Evolutionary conservation across 306 rosid species (phyloP), one percentile per base, ranked within the genome.

Genomic region (Boehmeria nivea): DNA sequence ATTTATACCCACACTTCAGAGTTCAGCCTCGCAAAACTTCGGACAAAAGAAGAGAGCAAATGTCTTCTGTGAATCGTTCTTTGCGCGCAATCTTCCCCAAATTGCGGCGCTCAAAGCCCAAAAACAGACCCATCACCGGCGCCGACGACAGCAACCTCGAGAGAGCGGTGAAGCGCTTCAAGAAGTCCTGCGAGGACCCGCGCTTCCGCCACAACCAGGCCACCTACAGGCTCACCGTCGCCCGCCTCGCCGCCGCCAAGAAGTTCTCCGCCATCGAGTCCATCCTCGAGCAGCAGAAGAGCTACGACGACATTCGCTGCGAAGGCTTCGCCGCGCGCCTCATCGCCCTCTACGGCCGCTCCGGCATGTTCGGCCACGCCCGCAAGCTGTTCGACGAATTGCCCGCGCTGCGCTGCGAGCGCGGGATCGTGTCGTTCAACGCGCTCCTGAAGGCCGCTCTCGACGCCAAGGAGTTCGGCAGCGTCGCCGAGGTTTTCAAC

Each of bases 321-420:
- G 80, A 80, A 54, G 78, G 86, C 53, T 80, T 80, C 37, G 72
- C 65, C 3, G 48, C 51, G 6, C 80, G 82, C 40, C 86, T 80
- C 46, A 80, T 80, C 11, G 1, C 5, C 12, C 59, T 80, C 6
- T 80, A 69, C 15, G 86, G 78, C 3, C 53, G 23, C 26, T 75
- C 80, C 4, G 68, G 82, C 38, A 72, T 80, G 86, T 43, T 59
- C 25, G 59, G 61, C 40, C 75, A 76, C 20, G 86, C 82, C 0
- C 80, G 16, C 17, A 54, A 64, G 19, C n/a, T 80, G 70, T 80
- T 80, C 49, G 80, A 80, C 22, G 61, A 80, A 70, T 68, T 80
- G 82, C 82, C 77, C 9, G 58, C 46, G 25, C 61, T 76, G 21
- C 68, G 72, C 0, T 76, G 78, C 36, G 28, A 16, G 26, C 73